These are phyloP conservation scores for Ogataea thermomethanolica DNA, from an alignment of 805 yeast species.

Conservation along the genomic window DNA sequence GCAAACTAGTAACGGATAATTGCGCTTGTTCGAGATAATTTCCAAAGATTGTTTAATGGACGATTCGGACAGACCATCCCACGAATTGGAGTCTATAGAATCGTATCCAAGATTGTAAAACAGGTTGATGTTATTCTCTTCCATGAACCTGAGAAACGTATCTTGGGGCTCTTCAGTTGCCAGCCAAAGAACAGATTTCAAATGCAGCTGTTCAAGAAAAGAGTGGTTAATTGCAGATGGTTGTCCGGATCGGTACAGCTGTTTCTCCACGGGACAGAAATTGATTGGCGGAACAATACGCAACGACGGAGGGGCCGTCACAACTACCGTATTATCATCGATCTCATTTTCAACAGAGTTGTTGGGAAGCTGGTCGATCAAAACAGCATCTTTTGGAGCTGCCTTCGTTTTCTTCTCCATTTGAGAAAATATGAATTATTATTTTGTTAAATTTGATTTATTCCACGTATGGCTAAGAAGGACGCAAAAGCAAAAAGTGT, in stretches of 20 bases:
- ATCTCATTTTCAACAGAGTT: constrained; percentile 21
- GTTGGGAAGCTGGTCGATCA: constrained; percentile 27
- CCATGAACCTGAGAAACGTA: constrained; percentile 77
- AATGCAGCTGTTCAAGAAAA: constrained; percentile 67
- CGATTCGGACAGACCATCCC: constrained; percentile 90
- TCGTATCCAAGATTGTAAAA: constrained; percentile 77
- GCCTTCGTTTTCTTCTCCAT: constrained; percentile 11
- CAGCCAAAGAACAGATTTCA: constrained; percentile 86
- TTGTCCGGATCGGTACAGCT: constrained; percentile 86
- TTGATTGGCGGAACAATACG: constrained; percentile 90
- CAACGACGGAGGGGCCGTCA: constrained; percentile 54
- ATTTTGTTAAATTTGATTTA: not conserved
- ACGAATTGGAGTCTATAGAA: constrained; percentile 59
- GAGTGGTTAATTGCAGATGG: constrained; percentile 93
- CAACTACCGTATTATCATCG: constrained; percentile 21
- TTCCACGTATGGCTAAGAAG: constrained; percentile 37
- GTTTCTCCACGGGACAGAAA: constrained; percentile 90
- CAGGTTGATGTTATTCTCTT: constrained; percentile 63
- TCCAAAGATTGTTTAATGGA: constrained; percentile 77
- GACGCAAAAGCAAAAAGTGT: constrained; percentile 27
- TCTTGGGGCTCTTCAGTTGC: constrained; percentile 96
- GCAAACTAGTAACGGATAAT: constrained; percentile 85
- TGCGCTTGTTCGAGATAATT: constrained; percentile 64
- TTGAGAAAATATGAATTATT: not conserved
- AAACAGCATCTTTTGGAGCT: constrained; percentile 22